Percentiles rank a stretch among this genome's conserved stretches.
Evolutionary conservation across 2,329 filamentous ascomycete species (phyloP).

Genomic region (Microsporum ferrugineum): DNA sequence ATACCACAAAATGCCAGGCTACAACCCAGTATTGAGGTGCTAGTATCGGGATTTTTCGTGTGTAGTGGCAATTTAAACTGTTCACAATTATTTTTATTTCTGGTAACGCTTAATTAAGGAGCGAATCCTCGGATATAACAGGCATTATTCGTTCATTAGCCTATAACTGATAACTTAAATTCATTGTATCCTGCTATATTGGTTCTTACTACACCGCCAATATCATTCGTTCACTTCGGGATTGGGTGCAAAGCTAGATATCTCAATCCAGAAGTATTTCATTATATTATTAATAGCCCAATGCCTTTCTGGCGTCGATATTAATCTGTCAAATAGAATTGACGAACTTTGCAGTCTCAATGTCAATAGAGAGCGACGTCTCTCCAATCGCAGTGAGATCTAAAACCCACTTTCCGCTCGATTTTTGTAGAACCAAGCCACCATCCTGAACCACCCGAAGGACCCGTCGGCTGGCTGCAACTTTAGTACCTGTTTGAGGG

Average conservation of each 20-base stretch:
- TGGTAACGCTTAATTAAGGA: not conserved
- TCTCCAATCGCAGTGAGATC: constrained; percentile 5
- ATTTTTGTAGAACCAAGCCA: constrained; percentile 31
- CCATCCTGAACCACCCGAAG: constrained; percentile 30
- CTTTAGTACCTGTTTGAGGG: constrained; percentile 50
- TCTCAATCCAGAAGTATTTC: not conserved
- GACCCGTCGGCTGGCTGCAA: constrained; percentile 29
- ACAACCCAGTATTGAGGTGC: not conserved
- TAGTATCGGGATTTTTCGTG: not conserved
- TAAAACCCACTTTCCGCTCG: constrained; percentile 30
- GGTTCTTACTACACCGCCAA: not conserved
- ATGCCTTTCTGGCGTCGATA: not conserved
- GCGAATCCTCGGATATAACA: not conserved
- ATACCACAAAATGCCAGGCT: not conserved
- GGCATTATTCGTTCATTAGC: not conserved
- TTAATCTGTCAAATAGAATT: not conserved
- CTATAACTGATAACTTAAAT: not conserved
- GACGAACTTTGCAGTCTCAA: not conserved
- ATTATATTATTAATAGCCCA: not conserved
- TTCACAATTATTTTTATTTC: not conserved
- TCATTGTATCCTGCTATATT: not conserved
- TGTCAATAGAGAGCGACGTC: not conserved
- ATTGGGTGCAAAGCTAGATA: not conserved
- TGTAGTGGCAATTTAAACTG: not conserved
- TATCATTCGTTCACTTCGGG: not conserved